phyloP scores from a whole-genome alignment of 345 rosid species.

The Eucalyptus sp. region DNA sequence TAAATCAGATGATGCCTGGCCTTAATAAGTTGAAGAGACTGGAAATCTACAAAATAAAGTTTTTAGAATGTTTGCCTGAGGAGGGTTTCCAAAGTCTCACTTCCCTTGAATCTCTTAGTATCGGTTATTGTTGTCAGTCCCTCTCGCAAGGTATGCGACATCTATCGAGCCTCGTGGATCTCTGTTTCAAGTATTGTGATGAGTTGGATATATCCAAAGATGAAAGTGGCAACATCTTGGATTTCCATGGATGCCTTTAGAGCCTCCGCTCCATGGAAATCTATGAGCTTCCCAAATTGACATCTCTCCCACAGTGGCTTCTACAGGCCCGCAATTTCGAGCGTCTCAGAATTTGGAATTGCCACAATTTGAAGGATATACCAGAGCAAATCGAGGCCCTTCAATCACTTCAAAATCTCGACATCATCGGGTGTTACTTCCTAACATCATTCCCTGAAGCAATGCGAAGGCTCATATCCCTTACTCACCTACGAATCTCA shows the following conservation, averaged over 20 bases:
- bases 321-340: too few species aligned
- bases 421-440: rapidly evolving
- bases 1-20: background rate
- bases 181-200: rapidly evolving
- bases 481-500: rapidly evolving
- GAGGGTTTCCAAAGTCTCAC: background rate
- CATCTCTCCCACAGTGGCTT: background rate
- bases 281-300: rapidly evolving
- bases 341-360: rapidly evolving
- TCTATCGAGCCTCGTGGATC: background rate
- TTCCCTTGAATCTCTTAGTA: background rate
- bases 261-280: rapidly evolving
- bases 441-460: background rate
- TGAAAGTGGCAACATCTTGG: too few species aligned
- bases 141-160: background rate
- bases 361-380: too few species aligned
- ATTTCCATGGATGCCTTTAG: too few species aligned
- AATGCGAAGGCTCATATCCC: background rate
- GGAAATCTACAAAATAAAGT: rapidly evolving
- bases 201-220: too few species aligned
- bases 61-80: background rate
- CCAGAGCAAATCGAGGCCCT: background rate
- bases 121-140: background rate
- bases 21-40: background rate
- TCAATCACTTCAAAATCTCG: background rate